These are phyloP conservation scores for Backusella westeae DNA, from an alignment of 192 early-diverging fungal species.

Conservation along the genomic window DNA sequence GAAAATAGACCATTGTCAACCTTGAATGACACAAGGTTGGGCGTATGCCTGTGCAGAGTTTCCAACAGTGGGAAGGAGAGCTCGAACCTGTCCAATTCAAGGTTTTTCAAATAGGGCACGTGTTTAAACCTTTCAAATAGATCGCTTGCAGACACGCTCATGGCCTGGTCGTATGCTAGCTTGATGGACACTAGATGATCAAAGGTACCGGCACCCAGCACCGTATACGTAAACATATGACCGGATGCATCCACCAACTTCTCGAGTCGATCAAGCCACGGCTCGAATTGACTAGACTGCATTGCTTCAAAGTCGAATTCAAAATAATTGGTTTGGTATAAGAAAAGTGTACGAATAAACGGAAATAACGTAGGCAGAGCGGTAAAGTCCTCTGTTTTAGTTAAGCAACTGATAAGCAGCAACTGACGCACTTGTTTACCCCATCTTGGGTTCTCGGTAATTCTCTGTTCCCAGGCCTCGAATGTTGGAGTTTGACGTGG, in stretches of 20 bases:
- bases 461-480: not conserved
- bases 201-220: not conserved
- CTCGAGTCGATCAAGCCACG: not conserved
- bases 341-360: not conserved
- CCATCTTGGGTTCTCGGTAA: not conserved
- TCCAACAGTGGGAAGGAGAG: not conserved
- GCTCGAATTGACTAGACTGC: not conserved
- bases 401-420: not conserved
- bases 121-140: not conserved
- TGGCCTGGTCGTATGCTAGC: not conserved
- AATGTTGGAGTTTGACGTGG: not conserved
- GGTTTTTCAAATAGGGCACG: not conserved
- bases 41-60: not conserved
- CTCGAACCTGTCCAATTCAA: not conserved
- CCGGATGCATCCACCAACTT: not conserved
- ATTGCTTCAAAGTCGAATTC: not conserved
- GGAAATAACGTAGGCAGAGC: not conserved
- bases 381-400: not conserved
- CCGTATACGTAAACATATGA: not conserved
- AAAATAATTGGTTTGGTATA: not conserved
- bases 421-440: not conserved
- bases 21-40: not conserved
- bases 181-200: not conserved
- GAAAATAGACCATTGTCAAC: not conserved
- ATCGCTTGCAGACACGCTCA: not conserved